Evolutionary conservation across 805 yeast genomes (phyloP).

Genomic region (Candida parachauliodes): DNA sequence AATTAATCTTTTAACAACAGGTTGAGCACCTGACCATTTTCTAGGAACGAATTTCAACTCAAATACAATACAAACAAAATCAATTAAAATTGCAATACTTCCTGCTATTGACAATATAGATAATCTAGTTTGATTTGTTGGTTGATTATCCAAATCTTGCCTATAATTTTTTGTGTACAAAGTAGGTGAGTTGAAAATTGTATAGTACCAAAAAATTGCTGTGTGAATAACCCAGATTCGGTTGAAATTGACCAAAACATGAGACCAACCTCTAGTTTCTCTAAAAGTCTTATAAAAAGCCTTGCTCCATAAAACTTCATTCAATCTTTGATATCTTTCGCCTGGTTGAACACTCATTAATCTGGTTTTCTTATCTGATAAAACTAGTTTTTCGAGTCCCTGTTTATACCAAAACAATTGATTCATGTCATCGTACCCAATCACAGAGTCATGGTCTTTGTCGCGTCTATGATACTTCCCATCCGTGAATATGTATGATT

Average conservation of each 20-base stretch:
- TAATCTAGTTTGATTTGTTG: slow-evolving; percentile 51
- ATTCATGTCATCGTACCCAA: slow-evolving; percentile 89
- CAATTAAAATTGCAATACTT: slow-evolving; percentile 52
- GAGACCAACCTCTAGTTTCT: slow-evolving; percentile 77
- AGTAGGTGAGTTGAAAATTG: slow-evolving; percentile 63
- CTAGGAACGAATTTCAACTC: slow-evolving; percentile 69
- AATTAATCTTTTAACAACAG: slow-evolving; percentile 46
- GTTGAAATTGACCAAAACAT: slow-evolving; percentile 67
- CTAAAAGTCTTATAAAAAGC: slow-evolving; percentile 72
- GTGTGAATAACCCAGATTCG: slow-evolving; percentile 78
- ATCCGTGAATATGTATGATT: slow-evolving; percentile 43
- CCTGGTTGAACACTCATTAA: slow-evolving; percentile 52
- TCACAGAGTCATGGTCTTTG: slow-evolving; percentile 61
- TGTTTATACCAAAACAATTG: slow-evolving; percentile 81
- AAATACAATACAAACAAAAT: slow-evolving; percentile 50
- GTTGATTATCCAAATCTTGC: slow-evolving; percentile 53
- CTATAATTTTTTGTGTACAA: slow-evolving; percentile 59
- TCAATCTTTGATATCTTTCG: slow-evolving; percentile 54
- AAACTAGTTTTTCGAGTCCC: slow-evolving; percentile 56
- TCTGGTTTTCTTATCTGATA: slow-evolving; percentile 40
- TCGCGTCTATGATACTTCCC: slow-evolving; percentile 47
- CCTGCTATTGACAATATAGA: slow-evolving; percentile 70
- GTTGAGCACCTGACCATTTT: slow-evolving; percentile 68
- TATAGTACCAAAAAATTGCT: slow-evolving; percentile 73
- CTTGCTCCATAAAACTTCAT: slow-evolving; percentile 60